A percentile compares a stretch with the other conserved stretches of the same genome.
These are phyloP conservation scores for Mycena kentingensis DNA, from an alignment of 768 basidiomycete species.

Conservation along the genomic window DNA sequence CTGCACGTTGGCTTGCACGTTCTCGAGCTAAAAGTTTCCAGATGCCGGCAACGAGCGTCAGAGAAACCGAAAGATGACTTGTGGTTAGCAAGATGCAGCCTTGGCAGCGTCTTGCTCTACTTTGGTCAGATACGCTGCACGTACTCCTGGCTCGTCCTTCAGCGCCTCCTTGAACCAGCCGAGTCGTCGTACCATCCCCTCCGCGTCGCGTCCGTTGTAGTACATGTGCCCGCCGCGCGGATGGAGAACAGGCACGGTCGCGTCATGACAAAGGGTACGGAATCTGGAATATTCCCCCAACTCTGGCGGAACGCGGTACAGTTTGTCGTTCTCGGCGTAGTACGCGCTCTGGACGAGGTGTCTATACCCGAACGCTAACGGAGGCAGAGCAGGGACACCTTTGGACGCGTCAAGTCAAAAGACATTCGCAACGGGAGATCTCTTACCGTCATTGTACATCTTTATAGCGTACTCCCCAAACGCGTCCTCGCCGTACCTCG, in stretches of 20 bases:
- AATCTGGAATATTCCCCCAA: slow-evolving; percentile 53
- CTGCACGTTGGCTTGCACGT: too few relatives aligned
- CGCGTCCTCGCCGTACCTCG: slow-evolving; percentile 35
- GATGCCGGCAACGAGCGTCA: too few relatives aligned
- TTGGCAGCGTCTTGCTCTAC: too few relatives aligned
- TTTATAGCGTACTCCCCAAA: slow-evolving; percentile 54
- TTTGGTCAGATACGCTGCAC: too few relatives aligned
- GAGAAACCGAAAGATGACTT: too few relatives aligned
- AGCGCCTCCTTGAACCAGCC: too few relatives aligned
- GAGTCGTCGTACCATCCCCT: slow-evolving; percentile 45
- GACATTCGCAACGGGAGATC: neutral
- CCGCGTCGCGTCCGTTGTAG: slow-evolving; percentile 57
- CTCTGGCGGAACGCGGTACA: slow-evolving; percentile 48
- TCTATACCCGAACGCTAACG: slow-evolving; percentile 49
- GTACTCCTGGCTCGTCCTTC: too few relatives aligned
- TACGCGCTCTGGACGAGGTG: slow-evolving; percentile 52
- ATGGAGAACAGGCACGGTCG: too few relatives aligned
- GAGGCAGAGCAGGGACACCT: slow-evolving; percentile 60
- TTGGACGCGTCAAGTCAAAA: neutral
- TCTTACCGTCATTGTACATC: slow-evolving; percentile 57
- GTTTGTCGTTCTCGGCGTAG: slow-evolving; percentile 48
- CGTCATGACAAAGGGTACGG: slow-evolving; percentile 20
- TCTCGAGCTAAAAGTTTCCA: too few relatives aligned
- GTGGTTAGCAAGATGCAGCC: too few relatives aligned
- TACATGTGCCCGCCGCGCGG: slow-evolving; percentile 66